phyloP scores from a whole-genome alignment of 2,329 filamentous ascomycete species.

The Ophiostoma piceae region DNA sequence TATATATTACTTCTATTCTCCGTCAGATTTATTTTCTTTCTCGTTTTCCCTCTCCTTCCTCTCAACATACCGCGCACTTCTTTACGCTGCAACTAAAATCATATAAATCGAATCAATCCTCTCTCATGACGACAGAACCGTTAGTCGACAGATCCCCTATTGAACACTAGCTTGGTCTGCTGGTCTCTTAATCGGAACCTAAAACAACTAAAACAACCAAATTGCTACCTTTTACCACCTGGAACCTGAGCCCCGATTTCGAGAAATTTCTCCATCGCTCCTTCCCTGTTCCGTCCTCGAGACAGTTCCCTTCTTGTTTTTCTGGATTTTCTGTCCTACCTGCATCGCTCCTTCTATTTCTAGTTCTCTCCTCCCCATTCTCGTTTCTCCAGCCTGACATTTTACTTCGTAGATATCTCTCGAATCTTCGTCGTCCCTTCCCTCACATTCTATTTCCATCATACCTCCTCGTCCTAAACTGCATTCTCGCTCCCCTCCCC shows the following conservation, averaged over 20 bases:
- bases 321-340: constrained; percentile 3
- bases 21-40: not conserved
- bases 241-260: constrained; percentile 14
- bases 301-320: constrained; percentile 16
- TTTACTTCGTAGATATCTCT: not conserved
- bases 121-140: not conserved
- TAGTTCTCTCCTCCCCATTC: not conserved
- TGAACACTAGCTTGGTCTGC: not conserved
- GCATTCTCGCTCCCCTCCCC: not conserved
- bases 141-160: not conserved
- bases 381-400: not conserved
- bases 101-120: not conserved
- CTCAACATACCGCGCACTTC: not conserved
- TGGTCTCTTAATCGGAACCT: not conserved
- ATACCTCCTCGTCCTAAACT: not conserved
- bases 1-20: not conserved
- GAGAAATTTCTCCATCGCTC: constrained; percentile 18
- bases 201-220: not conserved
- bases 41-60: not conserved
- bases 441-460: not conserved
- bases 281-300: constrained; percentile 10
- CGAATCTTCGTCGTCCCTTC: not conserved
- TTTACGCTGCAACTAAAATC: not conserved
- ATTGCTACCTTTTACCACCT: not conserved
- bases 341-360: not conserved